Base-by-base conservation (phyloP, 345 rosid genomes). In the Rhodamnia rubescens region DNA sequence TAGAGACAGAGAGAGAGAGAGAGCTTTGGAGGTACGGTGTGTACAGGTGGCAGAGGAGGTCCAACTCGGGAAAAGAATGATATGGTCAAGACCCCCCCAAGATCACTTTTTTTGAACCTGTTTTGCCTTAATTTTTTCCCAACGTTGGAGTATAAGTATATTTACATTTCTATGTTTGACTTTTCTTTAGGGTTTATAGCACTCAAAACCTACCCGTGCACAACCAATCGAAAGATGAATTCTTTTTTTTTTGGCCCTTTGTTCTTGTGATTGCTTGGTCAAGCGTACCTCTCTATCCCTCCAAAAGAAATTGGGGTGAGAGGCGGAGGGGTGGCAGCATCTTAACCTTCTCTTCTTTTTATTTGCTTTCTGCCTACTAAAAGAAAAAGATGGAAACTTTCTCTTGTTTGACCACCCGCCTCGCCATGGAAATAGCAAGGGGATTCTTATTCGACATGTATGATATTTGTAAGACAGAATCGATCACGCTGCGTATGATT, bases 1-100 rank as follows among this genome's bases (percentile, higher is more conserved):
- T 42, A 84, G 26, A 64, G 81, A 59, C 57, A 29, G 55, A 36
- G 40, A 32, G 50, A 55, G 29, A 53, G 54, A 52, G 54, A 53
- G 54, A 53, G 44, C 18, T 32, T 32, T 69, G 78, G 78, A 69
- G 78, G 24, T 4, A 69, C 24, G 18, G 78, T 32, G 47, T 18
- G 12, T 10, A n/a, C 5, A 74, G 53, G 29, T 40, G 53, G 75
- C 16, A 22, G 85, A 24, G 82, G 84, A 83, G 86, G 84, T 87
- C 87, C 90, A 90, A 87, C 81, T 86, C 88, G 90, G 88, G 82
- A 91, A 87, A 83, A 85, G 90, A 90, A 90, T 88, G 86, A 86
- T 32, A 69, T 69, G 78, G 78, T 69, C 78, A 32, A 69, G 18
- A 32, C 78, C 78, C 1, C 24, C 1, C 24, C 32, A 69, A 57